Evolutionary conservation across 2,329 filamentous ascomycete species (phyloP), one percentile per base, ranked within the genome.

Genomic region (Aspergillus pseudoviridinutans): DNA sequence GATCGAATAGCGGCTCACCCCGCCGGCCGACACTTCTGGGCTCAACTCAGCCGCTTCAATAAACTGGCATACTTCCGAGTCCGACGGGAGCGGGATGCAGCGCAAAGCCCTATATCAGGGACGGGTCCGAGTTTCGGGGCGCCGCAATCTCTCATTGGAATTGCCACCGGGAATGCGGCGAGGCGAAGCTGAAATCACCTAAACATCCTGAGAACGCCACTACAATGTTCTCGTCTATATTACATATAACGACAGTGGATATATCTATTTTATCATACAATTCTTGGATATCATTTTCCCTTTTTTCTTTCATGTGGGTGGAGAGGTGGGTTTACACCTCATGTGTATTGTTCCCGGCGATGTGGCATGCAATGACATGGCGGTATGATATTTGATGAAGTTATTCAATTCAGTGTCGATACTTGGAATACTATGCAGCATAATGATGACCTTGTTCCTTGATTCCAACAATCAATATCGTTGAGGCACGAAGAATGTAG

Each of bases 1-100:
- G 91, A 93, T 64, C 84, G 92, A 24, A 87, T 99, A 55, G 84
- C 87, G 64, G 87, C 88, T 57, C 93, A 99, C 74, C 89, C 95
- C 69, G 94, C 92, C 9, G 94, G 94, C 1, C 84, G 92, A 68
- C 91, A 97, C 75, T 97, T 94, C 82, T 99, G 93, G 91, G 86
- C 83, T 63, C 85, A 86, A 29, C 78, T 99, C 51, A 94, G 92
- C 57, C 82, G 91, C 49, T 99, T 97, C 70, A 88, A 92, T 65
- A 95, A 93, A 76, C 76, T 96, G 62, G 93, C 90, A 3, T 96
- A 89, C 68, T 87, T 89, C 64, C 84, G 93, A 51, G 86, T 95
- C 51, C 87, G 88, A 71, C 83, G 87, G 58, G 91, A 87, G 57
- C 78, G 75, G 58, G 76, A 79, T 42, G 64, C 63, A 1, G 64